Base-by-base conservation (phyloP, 1,139 yeast species). In the Pichia sp. region DNA sequence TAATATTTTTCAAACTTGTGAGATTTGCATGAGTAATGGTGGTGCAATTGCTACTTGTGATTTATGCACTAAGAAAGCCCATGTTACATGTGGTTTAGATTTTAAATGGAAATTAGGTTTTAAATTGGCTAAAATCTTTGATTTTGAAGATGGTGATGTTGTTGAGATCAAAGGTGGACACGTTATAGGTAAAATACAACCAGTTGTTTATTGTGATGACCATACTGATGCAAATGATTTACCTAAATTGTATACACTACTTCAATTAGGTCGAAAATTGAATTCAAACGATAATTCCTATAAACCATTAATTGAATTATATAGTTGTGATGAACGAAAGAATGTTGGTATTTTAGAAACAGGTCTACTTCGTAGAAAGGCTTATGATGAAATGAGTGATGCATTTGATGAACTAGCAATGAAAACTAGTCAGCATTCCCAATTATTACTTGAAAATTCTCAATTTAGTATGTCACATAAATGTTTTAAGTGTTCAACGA, bases 71-170 rank as follows among this genome's bases (percentile, higher is more conserved):
- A 57, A 58, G 3, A 49, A 55, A 5, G 68, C 68, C 46, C 96
- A 87, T 62, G 69, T 78, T 0, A 82, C 85, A 0, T 87, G 96
- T 67, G 89, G 86, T 3, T 76, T 74, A 51, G 76, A 71, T 50
- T 59, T 70, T 3, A 67, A 66, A 9, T 73, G 65, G 55, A 62
- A 62, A 38, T 51, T 77, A 20, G 79, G 81, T 2, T 79, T 79
- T 55, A 64, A 63, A 39, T 52, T 79, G 6, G 27, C 59, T 2
- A 48, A 50, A 1, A 51, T 51, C 22, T 38, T 55, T 47, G 38
- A 55, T 47, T 12, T 43, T 37, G 8, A 34, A 52, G 23, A 60
- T 63, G 35, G 50, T 46, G 36, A 64, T 35, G 43, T 49, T 12
- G 24, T 42, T 25, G 39, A 59, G 44, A 55, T 73, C 4, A 67